Conservation (phyloP, 345 rosid genomes). For the Combretum micranthum region DNA sequence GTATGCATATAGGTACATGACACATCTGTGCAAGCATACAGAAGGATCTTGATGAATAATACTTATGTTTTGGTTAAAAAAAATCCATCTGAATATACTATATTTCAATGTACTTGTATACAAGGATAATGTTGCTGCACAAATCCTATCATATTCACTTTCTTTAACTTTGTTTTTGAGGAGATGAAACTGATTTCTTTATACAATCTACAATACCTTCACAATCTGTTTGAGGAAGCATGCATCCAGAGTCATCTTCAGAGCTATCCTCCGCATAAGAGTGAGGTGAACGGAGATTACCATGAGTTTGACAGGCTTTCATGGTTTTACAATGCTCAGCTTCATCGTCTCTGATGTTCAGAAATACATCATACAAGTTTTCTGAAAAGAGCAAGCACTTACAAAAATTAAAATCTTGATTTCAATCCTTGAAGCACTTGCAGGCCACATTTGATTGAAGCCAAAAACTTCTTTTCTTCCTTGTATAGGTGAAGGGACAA, state of each 20-base stretch:
- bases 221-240: conserved; percentile 50
- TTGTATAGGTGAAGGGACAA: too few relatives aligned
- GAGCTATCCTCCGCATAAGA: conserved; percentile 33
- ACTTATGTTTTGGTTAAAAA: too few relatives aligned
- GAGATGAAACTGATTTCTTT: conserved; percentile 47
- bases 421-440: too few relatives aligned
- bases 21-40: too few relatives aligned
- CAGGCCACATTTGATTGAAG: too few relatives aligned
- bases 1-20: too few relatives aligned
- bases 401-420: background rate
- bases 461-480: too few relatives aligned
- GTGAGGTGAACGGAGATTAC: conserved; percentile 87
- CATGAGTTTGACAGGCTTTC: conserved; percentile 88
- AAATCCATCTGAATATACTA: too few relatives aligned
- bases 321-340: conserved; percentile 97
- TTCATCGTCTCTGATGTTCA: conserved; percentile 91
- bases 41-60: too few relatives aligned
- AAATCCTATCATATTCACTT: background rate
- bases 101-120: too few relatives aligned
- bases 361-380: conserved; percentile 81
- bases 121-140: too few relatives aligned
- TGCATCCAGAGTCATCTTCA: conserved; percentile 38
- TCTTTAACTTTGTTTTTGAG: conserved; percentile 7
- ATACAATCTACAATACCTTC: conserved; percentile 87
- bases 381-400: conserved; percentile 29